Evolutionary conservation across 2,329 filamentous ascomycete species (phyloP), one percentile per base, ranked within the genome.

Genomic region (Alternaria solani): DNA sequence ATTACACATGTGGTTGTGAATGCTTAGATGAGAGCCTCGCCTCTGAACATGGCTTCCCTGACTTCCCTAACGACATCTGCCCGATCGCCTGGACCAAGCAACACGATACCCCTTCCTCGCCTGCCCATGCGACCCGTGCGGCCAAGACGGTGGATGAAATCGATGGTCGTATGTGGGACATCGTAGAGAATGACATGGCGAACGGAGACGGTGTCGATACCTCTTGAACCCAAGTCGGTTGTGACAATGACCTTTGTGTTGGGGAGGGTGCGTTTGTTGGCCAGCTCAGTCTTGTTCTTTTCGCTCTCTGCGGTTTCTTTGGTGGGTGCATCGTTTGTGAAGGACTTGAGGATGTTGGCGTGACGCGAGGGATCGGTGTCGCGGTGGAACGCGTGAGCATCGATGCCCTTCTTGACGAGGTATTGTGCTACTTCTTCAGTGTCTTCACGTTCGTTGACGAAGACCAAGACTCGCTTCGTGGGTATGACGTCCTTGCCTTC

Each of bases 161-260:
- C 96, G 61, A 99, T 96, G 0, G 93, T 96, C 0, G 92, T 96
- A 75, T 98, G 94, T 5, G 95, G 95, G n/a, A 99, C 94, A 76
- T 99, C 93, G 78, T 97, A 98, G 26, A 99, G 81, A 55, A 99
- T 90, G 53, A 99, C 95, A 68, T 96, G 92, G 58, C 92, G 87
- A 18, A 98, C 94, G 18, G 92, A 91, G 30, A 97, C 81, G 0
- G 95, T 99, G 78, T 99, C 95, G 70, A 99, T 97, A 64, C 95
- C 95, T 68, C 95, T 84, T 6, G 93, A 97, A 5, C 92, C 93
- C 59, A 99, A 81, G 78, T 99, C 95, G 0, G 95, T 99, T 12
- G 93, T 95, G 3, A 99, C 94, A 39, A 99, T 87, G 11, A 97
- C 94, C 78, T 93, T 96, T 44, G 91, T 93, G 73, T 94, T 94